Percentiles rank a stretch among this genome's conserved stretches.
These are phyloP conservation scores for Septoria petroselini DNA, from an alignment of 2,329 filamentous ascomycete genomes.

Conservation along the genomic window DNA sequence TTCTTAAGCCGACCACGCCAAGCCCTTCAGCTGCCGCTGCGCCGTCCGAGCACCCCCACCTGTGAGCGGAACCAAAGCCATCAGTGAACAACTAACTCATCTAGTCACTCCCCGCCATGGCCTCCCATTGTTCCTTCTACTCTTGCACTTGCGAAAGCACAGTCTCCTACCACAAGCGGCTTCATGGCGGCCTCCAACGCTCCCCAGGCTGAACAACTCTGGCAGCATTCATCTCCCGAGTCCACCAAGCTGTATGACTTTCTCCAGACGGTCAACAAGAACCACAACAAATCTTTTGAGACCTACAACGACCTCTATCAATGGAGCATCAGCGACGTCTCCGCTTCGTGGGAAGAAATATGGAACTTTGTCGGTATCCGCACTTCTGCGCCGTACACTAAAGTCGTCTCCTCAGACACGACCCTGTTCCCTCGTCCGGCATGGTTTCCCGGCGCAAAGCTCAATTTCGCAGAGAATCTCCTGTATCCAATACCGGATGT, in stretches of 20 bases:
- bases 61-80: background rate
- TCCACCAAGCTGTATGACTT: constrained; percentile 48
- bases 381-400: constrained; percentile 58
- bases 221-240: constrained; percentile 42
- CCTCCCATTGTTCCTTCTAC: background rate
- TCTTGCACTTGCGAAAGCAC: background rate
- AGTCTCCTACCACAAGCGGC: too few species aligned
- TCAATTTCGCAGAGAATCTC: constrained; percentile 96
- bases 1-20: background rate
- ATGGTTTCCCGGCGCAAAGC: constrained; percentile 73
- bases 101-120: background rate
- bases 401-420: constrained; percentile 66
- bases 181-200: constrained; percentile 8
- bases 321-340: constrained; percentile 78
- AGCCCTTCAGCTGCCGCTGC: background rate
- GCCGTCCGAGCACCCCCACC: background rate
- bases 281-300: constrained; percentile 60
- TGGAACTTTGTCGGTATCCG: constrained; percentile 80
- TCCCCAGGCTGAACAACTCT: constrained; percentile 29
- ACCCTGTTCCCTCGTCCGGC: constrained; percentile 81
- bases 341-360: constrained; percentile 77
- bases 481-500: constrained; percentile 67
- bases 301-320: constrained; percentile 73
- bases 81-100: background rate
- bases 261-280: constrained; percentile 61